Conservation (phyloP, 345 rosid species). For the Nasturtium officinale region DNA sequence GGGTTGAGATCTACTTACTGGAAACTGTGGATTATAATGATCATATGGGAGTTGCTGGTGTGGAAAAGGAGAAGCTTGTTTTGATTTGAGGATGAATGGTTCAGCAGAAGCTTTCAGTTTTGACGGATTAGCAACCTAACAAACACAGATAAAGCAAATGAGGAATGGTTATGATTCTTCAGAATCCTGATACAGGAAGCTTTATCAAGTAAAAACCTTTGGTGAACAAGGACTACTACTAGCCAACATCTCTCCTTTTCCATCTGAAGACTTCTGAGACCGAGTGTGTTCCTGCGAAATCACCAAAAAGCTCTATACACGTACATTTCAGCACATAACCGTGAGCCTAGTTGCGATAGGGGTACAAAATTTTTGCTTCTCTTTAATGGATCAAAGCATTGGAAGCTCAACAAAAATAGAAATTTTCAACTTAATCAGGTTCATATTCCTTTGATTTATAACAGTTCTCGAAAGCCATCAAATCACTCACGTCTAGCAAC, state of each 20-base stretch:
- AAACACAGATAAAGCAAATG: conserved; percentile 19
- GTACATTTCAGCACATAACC: conserved; percentile 9
- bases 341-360: conserved; percentile 4
- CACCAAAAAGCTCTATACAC: conserved; percentile 12
- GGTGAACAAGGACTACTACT: conserved; percentile 27
- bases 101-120: conserved; percentile 34
- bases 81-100: conserved; percentile 32
- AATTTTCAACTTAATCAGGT: background rate
- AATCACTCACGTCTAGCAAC: conserved; percentile 12
- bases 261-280: conserved; percentile 36
- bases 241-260: conserved; percentile 20
- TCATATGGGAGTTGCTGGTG: conserved; percentile 17
- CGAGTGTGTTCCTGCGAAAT: conserved; percentile 26
- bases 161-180: background rate
- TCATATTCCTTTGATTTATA: conserved; percentile 11
- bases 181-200: background rate
- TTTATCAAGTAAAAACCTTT: conserved; percentile 30
- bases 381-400: background rate
- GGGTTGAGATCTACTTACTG: conserved; percentile 24
- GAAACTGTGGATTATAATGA: conserved; percentile 12
- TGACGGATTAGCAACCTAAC: conserved; percentile 27
- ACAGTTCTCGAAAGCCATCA: conserved; percentile 5
- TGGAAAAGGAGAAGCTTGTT: conserved; percentile 28
- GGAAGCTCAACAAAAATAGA: background rate
- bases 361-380: conserved; percentile 13